Conservation (phyloP, 306 rosid species). For the Cucurbita argyrosperma region DNA sequence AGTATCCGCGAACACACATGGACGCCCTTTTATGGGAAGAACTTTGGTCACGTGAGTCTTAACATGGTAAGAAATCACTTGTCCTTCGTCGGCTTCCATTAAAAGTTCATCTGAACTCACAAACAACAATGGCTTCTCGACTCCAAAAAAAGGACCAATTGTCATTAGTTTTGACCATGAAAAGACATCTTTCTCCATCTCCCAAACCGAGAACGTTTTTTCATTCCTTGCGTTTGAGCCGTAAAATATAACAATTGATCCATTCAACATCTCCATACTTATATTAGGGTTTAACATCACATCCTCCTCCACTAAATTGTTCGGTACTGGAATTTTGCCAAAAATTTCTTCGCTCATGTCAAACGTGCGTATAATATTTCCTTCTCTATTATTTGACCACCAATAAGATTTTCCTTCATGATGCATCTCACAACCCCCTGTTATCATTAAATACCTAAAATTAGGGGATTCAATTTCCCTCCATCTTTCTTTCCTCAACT, state of each 20-base stretch:
- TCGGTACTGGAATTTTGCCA: neutral
- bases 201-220: neutral
- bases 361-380: neutral
- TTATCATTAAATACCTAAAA: too few relatives aligned
- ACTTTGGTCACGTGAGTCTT: neutral
- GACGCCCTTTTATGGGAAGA: neutral
- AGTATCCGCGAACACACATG: too few relatives aligned
- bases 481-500: neutral
- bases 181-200: neutral
- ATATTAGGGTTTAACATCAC: neutral
- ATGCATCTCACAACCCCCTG: too few relatives aligned
- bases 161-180: neutral
- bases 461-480: neutral
- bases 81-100: neutral
- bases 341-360: neutral
- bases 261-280: neutral
- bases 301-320: neutral
- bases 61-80: neutral
- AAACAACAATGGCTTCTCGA: neutral
- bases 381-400: neutral
- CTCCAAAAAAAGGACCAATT: neutral
- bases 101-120: neutral
- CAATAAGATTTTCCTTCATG: neutral
- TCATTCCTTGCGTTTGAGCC: neutral
- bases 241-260: neutral